A percentile compares a stretch with the other conserved stretches of the same genome.
These are phyloP conservation scores for Termitomyces titanicus DNA, from an alignment of 768 basidiomycete species.

Conservation along the genomic window DNA sequence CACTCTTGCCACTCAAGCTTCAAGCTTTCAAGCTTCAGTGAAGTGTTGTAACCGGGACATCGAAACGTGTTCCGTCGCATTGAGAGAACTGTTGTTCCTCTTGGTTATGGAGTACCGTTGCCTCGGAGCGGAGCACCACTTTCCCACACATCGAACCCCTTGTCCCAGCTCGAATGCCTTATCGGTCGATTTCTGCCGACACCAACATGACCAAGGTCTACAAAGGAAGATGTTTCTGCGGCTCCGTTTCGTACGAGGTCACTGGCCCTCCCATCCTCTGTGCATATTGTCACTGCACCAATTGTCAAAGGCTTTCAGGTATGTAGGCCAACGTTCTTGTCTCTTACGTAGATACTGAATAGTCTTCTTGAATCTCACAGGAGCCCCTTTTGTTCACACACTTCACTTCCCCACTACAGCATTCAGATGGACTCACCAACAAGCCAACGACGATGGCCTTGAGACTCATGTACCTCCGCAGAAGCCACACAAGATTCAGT, in stretches of 20 bases:
- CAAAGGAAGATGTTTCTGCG: constrained; percentile 59
- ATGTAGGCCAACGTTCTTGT: constrained; percentile 11
- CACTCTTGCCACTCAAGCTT: not conserved
- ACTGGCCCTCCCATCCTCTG: constrained; percentile 46
- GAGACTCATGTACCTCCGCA: constrained; percentile 38
- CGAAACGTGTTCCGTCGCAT: not conserved
- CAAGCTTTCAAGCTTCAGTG: too few relatives aligned
- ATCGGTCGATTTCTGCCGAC: not conserved
- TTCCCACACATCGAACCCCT: not conserved
- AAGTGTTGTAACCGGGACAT: not conserved
- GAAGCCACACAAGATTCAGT: constrained; percentile 60
- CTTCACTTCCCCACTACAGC: constrained; percentile 48
- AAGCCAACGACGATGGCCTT: constrained; percentile 29
- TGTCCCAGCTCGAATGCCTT: not conserved
- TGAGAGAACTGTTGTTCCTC: not conserved
- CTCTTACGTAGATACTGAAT: not conserved
- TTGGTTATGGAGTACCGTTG: not conserved
- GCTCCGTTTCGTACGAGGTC: constrained; percentile 44
- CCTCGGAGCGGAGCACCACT: not conserved
- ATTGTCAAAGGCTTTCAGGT: constrained; percentile 64
- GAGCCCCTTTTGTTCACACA: constrained; percentile 59
- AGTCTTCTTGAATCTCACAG: constrained; percentile 23
- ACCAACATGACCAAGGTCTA: constrained; percentile 18
- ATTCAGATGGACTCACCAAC: constrained; percentile 52
- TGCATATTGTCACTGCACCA: constrained; percentile 68